A percentile compares a stretch with the other conserved stretches of the same genome.
phyloP scores from a whole-genome alignment of 1,284 basidiomycete species.

The Rhodotorula mucilaginosa region DNA sequence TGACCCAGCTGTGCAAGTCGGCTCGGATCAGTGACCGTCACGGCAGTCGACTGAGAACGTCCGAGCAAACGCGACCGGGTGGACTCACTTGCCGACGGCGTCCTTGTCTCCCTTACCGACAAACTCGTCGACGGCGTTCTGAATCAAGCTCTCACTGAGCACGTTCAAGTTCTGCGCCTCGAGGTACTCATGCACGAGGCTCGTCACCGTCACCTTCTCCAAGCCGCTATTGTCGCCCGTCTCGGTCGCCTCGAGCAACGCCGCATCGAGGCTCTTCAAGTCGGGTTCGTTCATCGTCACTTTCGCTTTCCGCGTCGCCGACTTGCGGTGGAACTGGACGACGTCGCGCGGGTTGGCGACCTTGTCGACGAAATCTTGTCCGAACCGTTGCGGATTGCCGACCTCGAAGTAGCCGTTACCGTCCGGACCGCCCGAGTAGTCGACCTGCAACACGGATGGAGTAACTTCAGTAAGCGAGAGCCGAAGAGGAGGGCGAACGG shows the following conservation, averaged over 20 bases:
- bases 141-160: constrained; percentile 79
- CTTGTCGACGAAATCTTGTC: constrained; percentile 86
- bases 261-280: constrained; percentile 12
- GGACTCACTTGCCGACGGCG: constrained; percentile 59
- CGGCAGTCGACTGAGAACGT: background rate
- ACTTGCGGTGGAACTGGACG: constrained; percentile 70
- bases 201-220: constrained; percentile 53
- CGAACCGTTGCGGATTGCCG: constrained; percentile 93
- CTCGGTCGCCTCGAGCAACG: constrained; percentile 12
- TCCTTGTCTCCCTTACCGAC: constrained; percentile 93
- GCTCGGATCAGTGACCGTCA: background rate
- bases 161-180: constrained; percentile 84
- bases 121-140: constrained; percentile 84
- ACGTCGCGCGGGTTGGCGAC: constrained; percentile 94
- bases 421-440: constrained; percentile 59
- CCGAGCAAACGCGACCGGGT: no score
- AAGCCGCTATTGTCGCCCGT: constrained; percentile 26
- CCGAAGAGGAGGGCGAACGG: background rate
- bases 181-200: constrained; percentile 80
- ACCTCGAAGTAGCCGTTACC: constrained; percentile 72
- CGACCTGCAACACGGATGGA: constrained; percentile 59
- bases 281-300: constrained; percentile 44
- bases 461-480: background rate
- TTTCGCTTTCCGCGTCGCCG: constrained; percentile 39
- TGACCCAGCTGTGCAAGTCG: constrained; percentile 33